phyloP scores from a whole-genome alignment of 306 rosid genomes.

The Castanea sativa region DNA sequence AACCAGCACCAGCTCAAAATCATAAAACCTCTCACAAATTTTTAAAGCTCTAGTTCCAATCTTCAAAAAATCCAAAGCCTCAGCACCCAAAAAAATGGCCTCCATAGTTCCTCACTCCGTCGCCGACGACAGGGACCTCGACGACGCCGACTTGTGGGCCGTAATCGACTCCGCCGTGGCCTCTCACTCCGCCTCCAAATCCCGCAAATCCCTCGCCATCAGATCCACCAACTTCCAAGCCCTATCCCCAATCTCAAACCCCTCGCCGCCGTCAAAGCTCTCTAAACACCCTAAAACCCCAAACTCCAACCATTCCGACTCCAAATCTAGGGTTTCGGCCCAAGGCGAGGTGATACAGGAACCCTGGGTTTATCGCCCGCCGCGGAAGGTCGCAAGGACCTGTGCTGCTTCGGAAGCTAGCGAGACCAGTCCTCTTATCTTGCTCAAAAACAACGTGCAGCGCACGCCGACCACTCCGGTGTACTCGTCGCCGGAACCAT shows the following conservation, averaged over 20 bases:
- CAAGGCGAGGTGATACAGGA: conserved; percentile 69
- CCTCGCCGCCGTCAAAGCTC: conserved; percentile 46
- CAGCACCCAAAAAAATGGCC: too few relatives aligned
- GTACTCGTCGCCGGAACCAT: conserved; percentile 48
- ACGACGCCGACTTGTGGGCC: conserved; percentile 90
- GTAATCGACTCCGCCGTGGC: conserved; percentile 86
- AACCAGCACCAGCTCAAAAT: too few relatives aligned
- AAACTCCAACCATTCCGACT: background rate
- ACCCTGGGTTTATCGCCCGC: conserved; percentile 64
- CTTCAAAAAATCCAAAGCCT: too few relatives aligned
- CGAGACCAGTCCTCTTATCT: conserved; percentile 51
- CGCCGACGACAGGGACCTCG: conserved; percentile 75
- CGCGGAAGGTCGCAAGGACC: conserved; percentile 54
- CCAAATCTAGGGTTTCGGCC: conserved; percentile 21
- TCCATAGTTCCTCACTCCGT: too few relatives aligned
- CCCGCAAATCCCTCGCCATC: conserved; percentile 53
- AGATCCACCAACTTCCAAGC: conserved; percentile 29
- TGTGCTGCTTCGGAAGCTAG: conserved; percentile 27
- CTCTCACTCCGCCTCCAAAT: conserved; percentile 51
- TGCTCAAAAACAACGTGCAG: conserved; percentile 45
- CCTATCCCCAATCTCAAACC: conserved; percentile 37
- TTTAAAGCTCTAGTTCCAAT: too few relatives aligned
- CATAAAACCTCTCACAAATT: too few relatives aligned
- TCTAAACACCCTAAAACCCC: conserved; percentile 25
- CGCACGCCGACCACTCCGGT: conserved; percentile 41